Percentiles rank a stretch among this genome's conserved stretches.
phyloP scores from a whole-genome alignment of 495 filamentous ascomycete genomes.

The Xylaria flabelliformis region DNA sequence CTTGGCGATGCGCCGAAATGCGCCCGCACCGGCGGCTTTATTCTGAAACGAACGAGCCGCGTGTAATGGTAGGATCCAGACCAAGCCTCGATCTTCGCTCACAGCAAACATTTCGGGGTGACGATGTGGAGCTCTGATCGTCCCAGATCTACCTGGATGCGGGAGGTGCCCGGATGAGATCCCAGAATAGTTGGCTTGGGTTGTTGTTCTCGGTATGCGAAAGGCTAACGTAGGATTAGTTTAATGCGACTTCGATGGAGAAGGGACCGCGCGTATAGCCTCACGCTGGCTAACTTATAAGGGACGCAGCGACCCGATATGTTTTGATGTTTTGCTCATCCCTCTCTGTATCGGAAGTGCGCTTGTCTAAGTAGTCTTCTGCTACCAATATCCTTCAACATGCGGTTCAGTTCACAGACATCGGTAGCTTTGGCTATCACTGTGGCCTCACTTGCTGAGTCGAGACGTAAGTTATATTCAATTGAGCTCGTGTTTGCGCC shows the following conservation, averaged over 20 bases:
- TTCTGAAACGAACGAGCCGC: constrained; percentile 5
- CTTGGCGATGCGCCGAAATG: constrained; percentile 8
- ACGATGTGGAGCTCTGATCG: constrained; percentile 1
- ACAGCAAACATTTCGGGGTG: background rate
- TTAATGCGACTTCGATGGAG: background rate
- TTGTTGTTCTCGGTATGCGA: background rate
- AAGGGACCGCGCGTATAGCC: background rate
- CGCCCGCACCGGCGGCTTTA: background rate
- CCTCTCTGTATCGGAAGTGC: background rate
- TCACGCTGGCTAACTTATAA: background rate
- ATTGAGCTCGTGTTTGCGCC: background rate
- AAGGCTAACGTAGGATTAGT: background rate
- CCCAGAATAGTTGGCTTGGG: background rate
- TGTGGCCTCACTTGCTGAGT: constrained; percentile 13
- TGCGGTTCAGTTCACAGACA: constrained; percentile 7
- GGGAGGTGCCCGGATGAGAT: constrained; percentile 11
- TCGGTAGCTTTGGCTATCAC: constrained; percentile 20
- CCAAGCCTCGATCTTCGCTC: constrained; percentile 8
- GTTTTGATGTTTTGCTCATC: background rate
- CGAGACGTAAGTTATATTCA: constrained; percentile 14
- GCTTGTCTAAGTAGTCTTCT: background rate
- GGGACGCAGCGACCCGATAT: background rate
- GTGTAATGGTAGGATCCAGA: background rate
- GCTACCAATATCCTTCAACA: constrained; percentile 2
- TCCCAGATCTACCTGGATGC: constrained; percentile 2